Evolutionary conservation across 768 basidiomycete species (phyloP), one percentile per base, ranked within the genome.

Genomic region (Serendipita vermifera): DNA sequence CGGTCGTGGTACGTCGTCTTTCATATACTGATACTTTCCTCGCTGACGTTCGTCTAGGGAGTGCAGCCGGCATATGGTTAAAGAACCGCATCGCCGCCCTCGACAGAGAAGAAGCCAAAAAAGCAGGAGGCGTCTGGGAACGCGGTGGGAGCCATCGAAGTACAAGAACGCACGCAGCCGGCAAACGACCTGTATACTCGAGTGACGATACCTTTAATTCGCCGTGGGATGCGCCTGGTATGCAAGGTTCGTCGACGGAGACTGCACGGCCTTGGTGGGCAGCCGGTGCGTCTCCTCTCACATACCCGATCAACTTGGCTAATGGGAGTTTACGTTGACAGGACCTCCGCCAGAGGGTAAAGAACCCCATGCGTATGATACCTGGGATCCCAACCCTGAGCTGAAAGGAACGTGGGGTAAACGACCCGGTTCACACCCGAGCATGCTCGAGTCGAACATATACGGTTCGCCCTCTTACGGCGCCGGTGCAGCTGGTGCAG

Each of bases 201-300:
- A 36, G 39, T 41, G 39, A 41, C 17, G 39, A 41, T 20, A 41
- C 39, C 1, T 41, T 41, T 41, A 41, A 41, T 41, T 41, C 39
- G 9, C 39, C 39, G 2, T 41, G 39, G 39, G 39, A 41, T n/a
- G 39, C 17, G 5, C 9, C 26, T 6, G 17, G 17, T n/a, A 5
- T 17, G 26, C 17, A 26, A 41, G 39, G 39, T 17, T 41, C 26
- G 9, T 26, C 17, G 26, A 5, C 17, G 15, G 39, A 41, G 9
- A 26, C 26, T 2, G 17, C 39, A 26, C 39, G 39, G 5, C 39
- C 39, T 41, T 41, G 39, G 39, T 41, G 39, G 39, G 15, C 39
- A 6, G 39, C 26, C 26, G 6, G 39, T 41, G 15, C 15, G 39
- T 41, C 15, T n/a, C 17, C 39, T 41, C 15, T 26, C 15, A 17